phyloP scores from a whole-genome alignment of 2,329 filamentous ascomycete species.

The Phoma herbarum region DNA sequence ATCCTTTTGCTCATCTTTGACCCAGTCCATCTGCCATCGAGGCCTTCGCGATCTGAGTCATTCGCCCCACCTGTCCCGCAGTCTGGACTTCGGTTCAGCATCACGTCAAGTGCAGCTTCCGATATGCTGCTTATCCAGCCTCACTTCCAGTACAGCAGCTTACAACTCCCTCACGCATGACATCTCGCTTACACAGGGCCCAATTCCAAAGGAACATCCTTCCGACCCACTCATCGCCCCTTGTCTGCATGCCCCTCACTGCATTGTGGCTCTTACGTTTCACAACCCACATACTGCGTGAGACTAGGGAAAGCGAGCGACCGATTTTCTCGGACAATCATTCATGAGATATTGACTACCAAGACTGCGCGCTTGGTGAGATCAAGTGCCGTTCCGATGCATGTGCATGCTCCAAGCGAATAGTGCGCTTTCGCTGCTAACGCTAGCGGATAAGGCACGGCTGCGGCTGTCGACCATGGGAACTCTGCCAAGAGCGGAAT shows the following conservation, averaged over 20 bases:
- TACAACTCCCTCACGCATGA: not conserved
- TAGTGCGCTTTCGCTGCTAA: not conserved
- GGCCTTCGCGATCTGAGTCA: not conserved
- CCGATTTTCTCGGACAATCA: too few relatives aligned
- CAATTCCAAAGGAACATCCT: not conserved
- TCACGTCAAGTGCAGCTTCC: conserved; percentile 20
- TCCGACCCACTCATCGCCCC: not conserved
- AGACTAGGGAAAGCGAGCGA: not conserved
- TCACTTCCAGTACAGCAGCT: not conserved
- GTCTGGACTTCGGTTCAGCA: not conserved
- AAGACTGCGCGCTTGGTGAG: not conserved
- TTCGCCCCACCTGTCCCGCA: conserved; percentile 19
- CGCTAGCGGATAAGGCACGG: conserved; percentile 21
- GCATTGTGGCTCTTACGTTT: not conserved
- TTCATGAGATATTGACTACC: not conserved
- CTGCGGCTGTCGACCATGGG: conserved; percentile 7
- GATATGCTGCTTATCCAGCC: conserved; percentile 5
- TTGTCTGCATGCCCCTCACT: not conserved
- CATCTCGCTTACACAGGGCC: not conserved
- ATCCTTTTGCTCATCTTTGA: not conserved
- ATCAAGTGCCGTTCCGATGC: conserved; percentile 15
- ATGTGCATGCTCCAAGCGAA: not conserved
- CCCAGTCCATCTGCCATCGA: not conserved
- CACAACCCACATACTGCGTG: not conserved
- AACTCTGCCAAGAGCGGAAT: not conserved